phyloP scores from a whole-genome alignment of 768 basidiomycete species.

The Vishniacozyma victoriae region DNA sequence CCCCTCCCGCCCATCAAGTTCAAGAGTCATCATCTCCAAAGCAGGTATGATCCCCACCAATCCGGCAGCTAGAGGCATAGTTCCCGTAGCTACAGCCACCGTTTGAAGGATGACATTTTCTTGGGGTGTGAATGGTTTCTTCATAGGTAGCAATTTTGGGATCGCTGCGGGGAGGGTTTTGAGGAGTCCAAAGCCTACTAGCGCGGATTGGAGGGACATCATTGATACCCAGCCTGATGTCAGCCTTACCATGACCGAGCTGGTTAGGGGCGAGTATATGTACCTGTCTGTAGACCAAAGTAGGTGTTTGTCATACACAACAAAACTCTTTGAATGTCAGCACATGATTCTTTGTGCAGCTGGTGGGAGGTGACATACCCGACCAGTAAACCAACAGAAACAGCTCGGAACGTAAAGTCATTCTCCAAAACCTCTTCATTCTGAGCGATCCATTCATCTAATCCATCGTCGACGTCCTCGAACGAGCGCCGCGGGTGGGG shows the following conservation, averaged over 20 bases:
- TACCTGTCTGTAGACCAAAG: slow-evolving; percentile 41
- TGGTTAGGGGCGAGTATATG: slow-evolving; percentile 52
- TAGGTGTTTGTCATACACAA: slow-evolving; percentile 84
- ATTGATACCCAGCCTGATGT: slow-evolving; percentile 52
- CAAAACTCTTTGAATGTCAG: slow-evolving; percentile 21
- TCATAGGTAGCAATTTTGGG: slow-evolving; percentile 43
- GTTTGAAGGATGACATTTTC: slow-evolving; percentile 93
- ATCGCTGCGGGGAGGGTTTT: slow-evolving; percentile 45
- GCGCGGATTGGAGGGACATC: slow-evolving; percentile 93
- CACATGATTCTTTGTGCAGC: slow-evolving; percentile 3
- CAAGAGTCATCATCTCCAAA: slow-evolving; percentile 66
- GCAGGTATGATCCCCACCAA: slow-evolving; percentile 94
- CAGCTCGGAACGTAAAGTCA: slow-evolving; percentile 53
- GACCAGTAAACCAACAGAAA: slow-evolving; percentile 70
- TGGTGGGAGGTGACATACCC: slow-evolving; percentile 50
- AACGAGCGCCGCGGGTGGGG: no score
- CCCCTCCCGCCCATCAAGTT: slow-evolving; percentile 69
- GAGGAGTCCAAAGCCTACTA: slow-evolving; percentile 84
- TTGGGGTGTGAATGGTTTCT: slow-evolving; percentile 69
- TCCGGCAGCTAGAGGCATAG: slow-evolving; percentile 50
- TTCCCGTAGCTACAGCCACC: slow-evolving; percentile 88
- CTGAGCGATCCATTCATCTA: slow-evolving; percentile 5
- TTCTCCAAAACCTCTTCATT: slow-evolving; percentile 22
- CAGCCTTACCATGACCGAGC: slow-evolving; percentile 88
- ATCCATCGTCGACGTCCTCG: slow-evolving; percentile 17